Evolutionary conservation across 1,139 yeast genomes (phyloP).

Genomic region (Pichia sp.): DNA sequence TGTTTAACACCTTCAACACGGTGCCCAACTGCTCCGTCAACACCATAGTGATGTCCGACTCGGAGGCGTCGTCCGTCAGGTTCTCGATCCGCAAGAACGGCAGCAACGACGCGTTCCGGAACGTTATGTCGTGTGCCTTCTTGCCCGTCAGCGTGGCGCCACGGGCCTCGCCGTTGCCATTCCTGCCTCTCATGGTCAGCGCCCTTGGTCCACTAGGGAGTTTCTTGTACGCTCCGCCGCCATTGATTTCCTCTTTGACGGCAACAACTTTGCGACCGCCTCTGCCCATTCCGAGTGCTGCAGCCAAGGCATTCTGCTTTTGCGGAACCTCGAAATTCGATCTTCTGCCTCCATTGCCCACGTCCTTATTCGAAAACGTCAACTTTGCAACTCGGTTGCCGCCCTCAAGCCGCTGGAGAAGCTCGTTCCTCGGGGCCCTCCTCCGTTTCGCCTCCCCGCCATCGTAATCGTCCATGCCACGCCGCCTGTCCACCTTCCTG

Average conservation of each 20-base stretch:
- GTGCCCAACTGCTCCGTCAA: conserved; percentile 8
- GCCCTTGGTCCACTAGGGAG: too few species aligned
- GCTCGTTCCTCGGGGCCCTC: background rate
- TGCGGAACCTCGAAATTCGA: background rate
- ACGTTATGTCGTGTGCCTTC: conserved; percentile 7
- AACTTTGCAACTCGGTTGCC: background rate
- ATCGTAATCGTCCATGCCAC: background rate
- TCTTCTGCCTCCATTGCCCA: background rate
- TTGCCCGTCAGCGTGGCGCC: background rate
- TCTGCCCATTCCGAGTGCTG: background rate
- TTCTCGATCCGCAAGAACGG: conserved; percentile 25
- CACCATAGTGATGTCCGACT: conserved; percentile 20
- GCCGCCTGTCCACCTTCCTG: background rate
- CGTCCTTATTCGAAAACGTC: background rate
- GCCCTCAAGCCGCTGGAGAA: background rate
- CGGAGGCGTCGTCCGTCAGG: conserved; percentile 20
- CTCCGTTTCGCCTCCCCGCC: background rate
- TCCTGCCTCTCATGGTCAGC: background rate
- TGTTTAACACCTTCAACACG: conserved; percentile 11
- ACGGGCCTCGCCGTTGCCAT: background rate
- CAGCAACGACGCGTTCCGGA: conserved; percentile 21
- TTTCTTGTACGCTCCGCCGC: too few species aligned
- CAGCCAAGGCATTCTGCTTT: background rate
- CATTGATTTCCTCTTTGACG: too few species aligned
- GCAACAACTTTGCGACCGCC: background rate